These are phyloP conservation scores for Lotmaria passim DNA, from an alignment of 208 protist species.

Conservation along the genomic window DNA sequence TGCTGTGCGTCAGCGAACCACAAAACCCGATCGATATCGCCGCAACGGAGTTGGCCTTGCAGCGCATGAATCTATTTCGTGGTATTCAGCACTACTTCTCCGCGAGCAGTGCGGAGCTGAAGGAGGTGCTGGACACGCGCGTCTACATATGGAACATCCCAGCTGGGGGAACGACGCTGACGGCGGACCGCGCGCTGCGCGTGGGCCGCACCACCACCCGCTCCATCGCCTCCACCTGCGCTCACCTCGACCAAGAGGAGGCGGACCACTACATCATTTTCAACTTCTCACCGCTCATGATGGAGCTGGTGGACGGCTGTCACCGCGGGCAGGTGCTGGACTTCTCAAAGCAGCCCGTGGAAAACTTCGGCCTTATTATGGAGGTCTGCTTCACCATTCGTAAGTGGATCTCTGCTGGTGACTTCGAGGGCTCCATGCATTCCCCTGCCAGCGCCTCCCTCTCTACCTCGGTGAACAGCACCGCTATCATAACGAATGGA, in stretches of 20 bases:
- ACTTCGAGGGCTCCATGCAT: constrained; percentile 17
- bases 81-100: constrained; percentile 46
- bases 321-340: constrained; percentile 70
- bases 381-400: constrained; percentile 77
- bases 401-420: constrained; percentile 61
- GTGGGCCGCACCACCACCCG: constrained; percentile 48
- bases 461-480: not conserved
- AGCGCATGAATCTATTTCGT: constrained; percentile 52
- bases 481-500: not conserved
- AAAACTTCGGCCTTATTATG: constrained; percentile 74
- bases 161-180: constrained; percentile 47
- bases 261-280: constrained; percentile 74
- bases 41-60: not conserved
- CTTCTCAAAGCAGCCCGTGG: constrained; percentile 73
- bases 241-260: constrained; percentile 53
- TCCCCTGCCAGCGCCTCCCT: not conserved
- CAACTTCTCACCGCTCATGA: constrained; percentile 83
- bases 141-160: constrained; percentile 87
- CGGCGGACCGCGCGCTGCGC: constrained; percentile 48
- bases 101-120: constrained; percentile 34
- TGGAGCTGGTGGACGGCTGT: constrained; percentile 68
- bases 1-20: constrained; percentile 9
- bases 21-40: constrained; percentile 15
- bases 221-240: constrained; percentile 52
- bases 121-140: constrained; percentile 62